These are phyloP conservation scores for Taiozyma sp. DNA, from an alignment of 1,139 yeast species.

Conservation along the genomic window DNA sequence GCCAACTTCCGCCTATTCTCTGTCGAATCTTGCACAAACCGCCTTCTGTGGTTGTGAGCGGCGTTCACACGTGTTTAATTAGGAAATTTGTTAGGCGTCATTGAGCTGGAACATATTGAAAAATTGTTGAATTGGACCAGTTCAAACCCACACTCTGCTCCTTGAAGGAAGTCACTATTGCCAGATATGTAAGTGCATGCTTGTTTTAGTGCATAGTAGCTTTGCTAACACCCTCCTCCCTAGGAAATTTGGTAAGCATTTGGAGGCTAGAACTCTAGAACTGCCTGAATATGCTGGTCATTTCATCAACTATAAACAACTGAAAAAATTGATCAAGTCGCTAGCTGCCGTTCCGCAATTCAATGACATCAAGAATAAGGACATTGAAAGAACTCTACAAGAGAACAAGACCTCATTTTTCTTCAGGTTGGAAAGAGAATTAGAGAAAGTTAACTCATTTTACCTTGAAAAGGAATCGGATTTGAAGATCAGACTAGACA, in stretches of 20 bases:
- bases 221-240: neutral
- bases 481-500: constrained; percentile 70
- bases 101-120: neutral
- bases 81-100: neutral
- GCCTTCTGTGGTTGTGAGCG: neutral
- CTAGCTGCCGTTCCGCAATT: constrained; percentile 38
- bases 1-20: neutral
- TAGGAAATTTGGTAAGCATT: constrained; percentile 88
- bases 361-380: constrained; percentile 20
- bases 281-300: constrained; percentile 92
- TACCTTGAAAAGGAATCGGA: constrained; percentile 90
- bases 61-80: neutral
- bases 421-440: constrained; percentile 86
- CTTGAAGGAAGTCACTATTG: neutral
- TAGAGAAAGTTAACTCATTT: constrained; percentile 89
- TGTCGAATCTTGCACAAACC: no score
- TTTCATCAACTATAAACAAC: constrained; percentile 90
- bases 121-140: neutral
- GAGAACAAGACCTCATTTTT: constrained; percentile 93
- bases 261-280: constrained; percentile 91
- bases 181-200: neutral
- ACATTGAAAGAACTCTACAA: constrained; percentile 51
- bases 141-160: neutral
- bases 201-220: neutral
- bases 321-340: constrained; percentile 73